Conservation (phyloP, 1,284 basidiomycete genomes). For the Ustilago esculenta region DNA sequence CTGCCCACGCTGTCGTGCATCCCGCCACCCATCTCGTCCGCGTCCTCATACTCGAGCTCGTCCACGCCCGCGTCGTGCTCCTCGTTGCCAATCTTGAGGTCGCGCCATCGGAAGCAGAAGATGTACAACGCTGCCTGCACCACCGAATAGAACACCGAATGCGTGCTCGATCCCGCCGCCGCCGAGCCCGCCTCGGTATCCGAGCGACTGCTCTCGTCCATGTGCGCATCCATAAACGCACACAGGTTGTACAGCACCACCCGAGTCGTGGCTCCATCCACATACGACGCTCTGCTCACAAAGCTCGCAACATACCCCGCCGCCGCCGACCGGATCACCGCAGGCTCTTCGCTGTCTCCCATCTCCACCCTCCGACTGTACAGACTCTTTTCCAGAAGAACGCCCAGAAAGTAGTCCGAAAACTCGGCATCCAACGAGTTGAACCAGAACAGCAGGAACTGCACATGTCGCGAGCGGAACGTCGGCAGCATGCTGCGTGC, state of each 20-base stretch:
- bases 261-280: conserved; percentile 79
- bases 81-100: conserved; percentile 74
- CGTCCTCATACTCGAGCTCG: conserved; percentile 32
- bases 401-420: conserved; percentile 90
- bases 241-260: conserved; percentile 84
- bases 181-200: conserved; percentile 50
- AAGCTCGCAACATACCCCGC: conserved; percentile 75
- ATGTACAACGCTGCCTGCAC: conserved; percentile 93
- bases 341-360: conserved; percentile 49
- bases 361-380: conserved; percentile 70
- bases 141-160: conserved; percentile 85
- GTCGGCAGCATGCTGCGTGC: conserved; percentile 91
- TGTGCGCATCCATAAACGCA: conserved; percentile 78
- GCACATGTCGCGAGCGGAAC: conserved; percentile 95
- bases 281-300: conserved; percentile 87
- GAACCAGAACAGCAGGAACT: conserved; percentile 96
- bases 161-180: conserved; percentile 49
- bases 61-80: conserved; percentile 70
- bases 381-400: conserved; percentile 87
- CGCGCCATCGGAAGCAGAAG: conserved; percentile 97
- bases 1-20: conserved; percentile 47
- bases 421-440: conserved; percentile 88
- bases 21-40: conserved; percentile 39
- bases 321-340: conserved; percentile 61
- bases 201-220: conserved; percentile 67